Base-by-base conservation (phyloP, 148 eudicot species). In the Arctostaphylos glauca region DNA sequence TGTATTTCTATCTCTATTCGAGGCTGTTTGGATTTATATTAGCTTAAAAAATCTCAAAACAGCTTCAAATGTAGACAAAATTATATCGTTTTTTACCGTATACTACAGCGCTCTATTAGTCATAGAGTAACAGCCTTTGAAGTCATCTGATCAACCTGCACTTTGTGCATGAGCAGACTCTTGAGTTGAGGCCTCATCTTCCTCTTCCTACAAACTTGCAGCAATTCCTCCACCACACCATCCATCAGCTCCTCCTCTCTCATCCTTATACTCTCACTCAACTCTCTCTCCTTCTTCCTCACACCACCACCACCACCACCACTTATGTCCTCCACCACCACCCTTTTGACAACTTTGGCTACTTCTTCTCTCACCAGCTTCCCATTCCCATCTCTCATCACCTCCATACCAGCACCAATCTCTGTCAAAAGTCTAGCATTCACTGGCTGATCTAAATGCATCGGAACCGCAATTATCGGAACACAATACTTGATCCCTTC, bases 401-500 rank as follows among this genome's bases (percentile, higher is more conserved):
- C 76, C 50, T 72, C 75, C 52, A 71, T 21, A 0, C 75, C 75
- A 0, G 5, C 75, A 16, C 75, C 75, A 44, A 71, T 44, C 52
- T 72, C 76, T 3, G 49, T 18, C 52, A 44, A 2, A 7, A 72
- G 50, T 21, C 52, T 16, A 8, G 76, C 76, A 0, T 72, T 72
- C 50, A 72, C 52, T 3, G 76, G 76, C 76, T 72, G 76, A 72
- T 72, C 76, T 16, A 72, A 13, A 23, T 72, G 76, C 76, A 72
- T 72, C 18, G 76, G 76, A 16, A 72, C 76, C 0, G 76, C 23
- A 13, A 72, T 72, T 43, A 72, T 72, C 1, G 76, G 76, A 2
- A 72, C 50, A 7, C 50, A 16, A 6, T 44, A 43, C 5, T 72
- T 72, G 50, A 72, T 72, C 4, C 76, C 76, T 23, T 72, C 76